These are phyloP conservation scores for Phialocephala subalpina DNA, from an alignment of 2,329 filamentous ascomycete species.

Conservation along the genomic window DNA sequence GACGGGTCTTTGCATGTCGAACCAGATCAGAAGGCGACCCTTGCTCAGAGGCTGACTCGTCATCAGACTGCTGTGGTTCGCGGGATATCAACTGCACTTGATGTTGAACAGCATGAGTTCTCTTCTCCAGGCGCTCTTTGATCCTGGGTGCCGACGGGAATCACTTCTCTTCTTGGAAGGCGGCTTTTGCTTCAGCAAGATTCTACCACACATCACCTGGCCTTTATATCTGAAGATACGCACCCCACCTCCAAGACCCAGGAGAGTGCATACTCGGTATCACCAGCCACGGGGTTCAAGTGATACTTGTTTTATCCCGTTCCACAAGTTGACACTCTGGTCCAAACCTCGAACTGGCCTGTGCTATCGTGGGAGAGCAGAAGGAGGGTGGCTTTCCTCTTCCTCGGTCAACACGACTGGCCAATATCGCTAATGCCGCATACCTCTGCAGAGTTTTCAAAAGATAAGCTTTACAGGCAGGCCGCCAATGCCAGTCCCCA, in stretches of 20 bases:
- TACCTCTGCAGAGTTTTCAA: not conserved
- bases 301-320: not conserved
- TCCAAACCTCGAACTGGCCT: not conserved
- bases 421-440: not conserved
- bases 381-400: not conserved
- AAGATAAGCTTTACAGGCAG: not conserved
- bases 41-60: constrained; percentile 12
- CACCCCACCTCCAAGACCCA: not conserved
- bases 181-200: not conserved
- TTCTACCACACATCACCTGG: constrained; percentile 4
- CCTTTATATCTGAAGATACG: not conserved
- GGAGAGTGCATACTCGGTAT: constrained; percentile 7
- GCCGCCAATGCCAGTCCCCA: not conserved
- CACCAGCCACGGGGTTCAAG: not conserved
- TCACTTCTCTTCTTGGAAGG: not conserved
- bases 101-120: not conserved
- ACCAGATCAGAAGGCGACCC: constrained; percentile 15
- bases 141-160: not conserved
- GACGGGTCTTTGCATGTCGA: constrained; percentile 23
- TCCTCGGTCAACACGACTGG: not conserved
- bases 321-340: not conserved
- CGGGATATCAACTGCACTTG: constrained; percentile 7
- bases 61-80: constrained; percentile 16
- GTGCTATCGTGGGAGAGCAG: not conserved
- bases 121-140: not conserved